Base-by-base conservation (phyloP, 2,329 filamentous ascomycete species). In the Colletotrichum tropicicola region DNA sequence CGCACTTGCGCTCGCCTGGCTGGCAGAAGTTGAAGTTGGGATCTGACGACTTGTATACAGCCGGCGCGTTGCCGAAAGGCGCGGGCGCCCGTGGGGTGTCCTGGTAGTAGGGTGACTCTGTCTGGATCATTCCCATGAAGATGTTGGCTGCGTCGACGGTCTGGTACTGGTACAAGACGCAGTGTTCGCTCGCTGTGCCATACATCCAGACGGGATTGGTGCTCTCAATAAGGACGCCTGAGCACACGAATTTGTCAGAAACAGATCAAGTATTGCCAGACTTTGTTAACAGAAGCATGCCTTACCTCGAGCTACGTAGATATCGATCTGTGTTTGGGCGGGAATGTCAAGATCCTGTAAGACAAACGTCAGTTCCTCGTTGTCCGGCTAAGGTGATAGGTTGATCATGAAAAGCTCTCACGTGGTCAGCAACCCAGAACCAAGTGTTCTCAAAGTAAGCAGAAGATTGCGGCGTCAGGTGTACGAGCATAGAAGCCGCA, bases 41-140 rank as follows among this genome's bases (percentile, higher is more conserved):
- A 67, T 88, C 85, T 10, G 67, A 43, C 27, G 73, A 67, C 39
- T 78, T 77, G 0, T 70, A 39, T 19, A 80, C 76, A 2, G 75
- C 68, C 2, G 74, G 67, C 5, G 32, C 41, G 78, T 27, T 45
- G 89, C 90, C 28, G 28, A 30, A 30, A 2, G 85, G 88, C 4
- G 77, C 72, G 3, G 79, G 78, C 0, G 88, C 86, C 53, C 79
- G 75, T 0, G 89, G 88, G 67, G 83, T 84, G 23, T 86, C 84
- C 77, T 90, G 88, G 77, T 85, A 91, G 78, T 91, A 91, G 2
- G 89, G 87, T 3, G 88, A 89, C 74, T 91, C 89, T 49, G 89
- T 88, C 72, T 91, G 89, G 65, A 90, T 85, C 73, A 87, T 81
- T 54, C 85, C 86, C 72, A 84, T 83, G 75, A 84, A 88, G 70